Base-by-base conservation (phyloP, 129 eudicot species). In the Kitagawia praeruptora region DNA sequence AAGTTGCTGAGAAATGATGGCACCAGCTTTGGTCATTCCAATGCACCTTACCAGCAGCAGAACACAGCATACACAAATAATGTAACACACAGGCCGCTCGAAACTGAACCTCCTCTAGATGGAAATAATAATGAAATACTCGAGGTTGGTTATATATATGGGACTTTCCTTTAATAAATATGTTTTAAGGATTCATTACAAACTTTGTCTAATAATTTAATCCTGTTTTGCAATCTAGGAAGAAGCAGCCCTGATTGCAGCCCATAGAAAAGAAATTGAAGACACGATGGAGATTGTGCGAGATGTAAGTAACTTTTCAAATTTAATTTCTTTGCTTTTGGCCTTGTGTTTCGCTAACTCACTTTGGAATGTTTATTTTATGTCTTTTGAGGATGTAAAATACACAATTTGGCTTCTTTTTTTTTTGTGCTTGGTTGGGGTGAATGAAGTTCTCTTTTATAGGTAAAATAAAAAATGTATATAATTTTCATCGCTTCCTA, bases 281-380 rank as follows among this genome's bases (percentile, higher is more conserved):
- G 98, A 95, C 84, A 95, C 98, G 18, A 95, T 95, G 98, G 98
- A 95, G 86, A 95, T 92, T 73, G 98, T 95, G 56, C 96, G 98
- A 39, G 98, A 95, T 75, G 98, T 91, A 85, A 89, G 91, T 77
- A 41, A 61, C 14, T 45, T 27, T 46, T 10, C 2, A 74, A 46
- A 19, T 74, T 27, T 15, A 45, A 51, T 45, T 44, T 11, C 41
- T 27, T 74, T 25, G 23, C 40, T 44, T 46, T 34, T 45, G 28
- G 77, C 14, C 54, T 44, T 74, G 28, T 41, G 54, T 74, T 9
- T 19, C 18, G 38, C 41, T 12, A 28, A 28, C 39, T 31, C 13
- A 11, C 71, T 25, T 64, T 13, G 37, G 21, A 45, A 74, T 27
- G n/a, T 74, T 74, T 34, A 0, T 45, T 31, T 45, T 54, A 21